A percentile compares a stretch with the other conserved stretches of the same genome.
These are phyloP conservation scores for Hypocreales sp. DNA, from an alignment of 2,329 filamentous ascomycete genomes.

Conservation along the genomic window DNA sequence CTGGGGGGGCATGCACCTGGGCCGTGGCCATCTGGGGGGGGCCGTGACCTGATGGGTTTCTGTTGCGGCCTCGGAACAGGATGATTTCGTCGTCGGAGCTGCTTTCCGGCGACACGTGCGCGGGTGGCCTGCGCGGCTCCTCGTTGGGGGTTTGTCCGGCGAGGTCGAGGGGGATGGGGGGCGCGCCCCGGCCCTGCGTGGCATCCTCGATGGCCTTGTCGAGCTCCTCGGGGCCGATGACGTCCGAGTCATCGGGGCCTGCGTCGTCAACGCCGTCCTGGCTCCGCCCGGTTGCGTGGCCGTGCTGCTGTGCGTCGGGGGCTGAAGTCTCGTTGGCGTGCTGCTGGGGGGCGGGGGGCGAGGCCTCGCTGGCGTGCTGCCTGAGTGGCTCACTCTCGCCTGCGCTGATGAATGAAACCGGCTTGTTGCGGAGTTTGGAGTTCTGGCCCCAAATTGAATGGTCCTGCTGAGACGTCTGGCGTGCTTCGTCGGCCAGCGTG, in stretches of 20 bases:
- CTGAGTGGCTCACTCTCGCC: conserved; percentile 34
- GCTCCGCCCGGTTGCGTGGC: too few relatives aligned
- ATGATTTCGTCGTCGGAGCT: conserved; percentile 53
- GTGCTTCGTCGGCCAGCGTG: conserved; percentile 29
- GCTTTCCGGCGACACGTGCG: conserved; percentile 8
- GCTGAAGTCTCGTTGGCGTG: not conserved
- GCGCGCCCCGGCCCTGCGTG: conserved; percentile 2
- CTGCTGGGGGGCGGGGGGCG: conserved; percentile 11
- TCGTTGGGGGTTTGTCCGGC: conserved; percentile 10
- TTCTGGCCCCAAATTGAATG: conserved; percentile 21
- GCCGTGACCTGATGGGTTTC: conserved; percentile 7
- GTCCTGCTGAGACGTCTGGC: conserved; percentile 30
- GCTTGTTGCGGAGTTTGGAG: conserved; percentile 28
- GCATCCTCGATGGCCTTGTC: conserved; percentile 5
- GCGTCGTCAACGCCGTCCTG: too few relatives aligned
- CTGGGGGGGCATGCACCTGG: too few relatives aligned
- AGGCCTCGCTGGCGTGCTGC: too few relatives aligned
- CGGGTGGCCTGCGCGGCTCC: not conserved
- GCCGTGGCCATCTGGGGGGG: not conserved
- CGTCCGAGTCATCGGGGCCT: too few relatives aligned
- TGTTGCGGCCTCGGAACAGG: conserved; percentile 43
- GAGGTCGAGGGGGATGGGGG: conserved; percentile 22
- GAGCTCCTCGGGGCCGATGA: too few relatives aligned
- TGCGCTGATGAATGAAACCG: conserved; percentile 37
- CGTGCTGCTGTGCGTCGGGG: not conserved